Base-by-base conservation (phyloP, 2,329 filamentous ascomycete genomes). In the Dactylellina sp. region DNA sequence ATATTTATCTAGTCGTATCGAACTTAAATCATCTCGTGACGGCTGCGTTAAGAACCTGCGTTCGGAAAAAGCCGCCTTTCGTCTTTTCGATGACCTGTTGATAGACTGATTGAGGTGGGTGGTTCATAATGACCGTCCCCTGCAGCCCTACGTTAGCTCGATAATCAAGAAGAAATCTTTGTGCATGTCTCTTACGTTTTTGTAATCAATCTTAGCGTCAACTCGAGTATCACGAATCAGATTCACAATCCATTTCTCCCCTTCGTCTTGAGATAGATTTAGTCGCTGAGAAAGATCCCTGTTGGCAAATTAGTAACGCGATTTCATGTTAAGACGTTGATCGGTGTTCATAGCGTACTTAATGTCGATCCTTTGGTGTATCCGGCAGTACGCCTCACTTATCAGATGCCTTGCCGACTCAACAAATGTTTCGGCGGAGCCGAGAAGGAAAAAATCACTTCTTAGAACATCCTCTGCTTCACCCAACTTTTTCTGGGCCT, bases 181-280 rank as follows among this genome's bases (percentile, higher is more conserved):
- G 24, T 12, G 5, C 25, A 7, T 12, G 18, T 22, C 9, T 55
- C 63, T 9, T 53, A 75, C 44, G 55, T 96, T 92, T 85, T 98
- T 92, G 85, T 96, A 97, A 84, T 99, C 95, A 81, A 98, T 98
- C 88, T 99, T 99, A 80, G 95, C 95, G 81, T 99, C 95, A 76
- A 99, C 91, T 76, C 93, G 88, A 22, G 95, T 99, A 84, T 99
- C 95, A 76, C 95, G 90, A 83, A 99, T 99, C 77, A 99, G 87
- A 85, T 99, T 99, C 79, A 99, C 95, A 80, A 99, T 99, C 95
- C 95, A 99, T 86, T 99, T 99, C 88, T 99, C 95, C 79, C 95
- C 95, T 80, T 98, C 95, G 80, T 96, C 92, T 79, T 93, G 89
- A 81, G 91, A 92, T 77, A 99, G 86, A 77, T 94, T 95, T 74